Conservation (phyloP, 257 asterid species). For the Solanum megistacrolobum region DNA sequence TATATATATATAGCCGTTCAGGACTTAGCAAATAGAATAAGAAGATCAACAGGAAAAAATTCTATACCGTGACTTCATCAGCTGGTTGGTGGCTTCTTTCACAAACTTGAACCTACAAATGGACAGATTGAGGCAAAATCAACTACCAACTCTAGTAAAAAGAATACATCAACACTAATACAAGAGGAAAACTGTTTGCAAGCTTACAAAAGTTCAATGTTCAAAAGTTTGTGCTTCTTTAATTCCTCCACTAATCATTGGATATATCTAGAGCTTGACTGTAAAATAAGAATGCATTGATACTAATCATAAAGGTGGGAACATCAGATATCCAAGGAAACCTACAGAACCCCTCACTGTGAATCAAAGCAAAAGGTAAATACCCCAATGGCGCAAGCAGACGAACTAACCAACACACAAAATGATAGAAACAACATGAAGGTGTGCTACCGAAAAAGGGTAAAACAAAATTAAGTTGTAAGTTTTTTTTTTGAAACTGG, state of each 20-base stretch:
- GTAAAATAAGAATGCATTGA: not conserved
- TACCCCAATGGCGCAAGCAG: not conserved
- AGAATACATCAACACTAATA: not conserved
- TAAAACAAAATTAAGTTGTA: not conserved
- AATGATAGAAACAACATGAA: not conserved
- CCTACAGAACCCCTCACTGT: not conserved
- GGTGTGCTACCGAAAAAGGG: not conserved
- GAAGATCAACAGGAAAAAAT: not conserved
- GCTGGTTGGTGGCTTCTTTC: slow-evolving; percentile 93
- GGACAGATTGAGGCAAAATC: not conserved
- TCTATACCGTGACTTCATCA: slow-evolving; percentile 70
- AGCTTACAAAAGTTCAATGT: not conserved
- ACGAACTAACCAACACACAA: not conserved
- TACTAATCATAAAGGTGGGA: not conserved
- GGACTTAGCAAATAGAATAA: not conserved
- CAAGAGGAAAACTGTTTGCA: not conserved
- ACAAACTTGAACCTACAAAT: slow-evolving; percentile 78
- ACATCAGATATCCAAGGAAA: not conserved
- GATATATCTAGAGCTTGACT: not conserved
- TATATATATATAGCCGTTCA: not conserved
- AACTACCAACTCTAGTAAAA: not conserved
- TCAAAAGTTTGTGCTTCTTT: not conserved
- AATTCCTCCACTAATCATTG: not conserved
- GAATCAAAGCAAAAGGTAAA: not conserved
- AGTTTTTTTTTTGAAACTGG: not conserved